Evolutionary conservation across 1,284 basidiomycete genomes (phyloP), one percentile per base, ranked within the genome.

Genomic region (Ceratobasidium sp.): DNA sequence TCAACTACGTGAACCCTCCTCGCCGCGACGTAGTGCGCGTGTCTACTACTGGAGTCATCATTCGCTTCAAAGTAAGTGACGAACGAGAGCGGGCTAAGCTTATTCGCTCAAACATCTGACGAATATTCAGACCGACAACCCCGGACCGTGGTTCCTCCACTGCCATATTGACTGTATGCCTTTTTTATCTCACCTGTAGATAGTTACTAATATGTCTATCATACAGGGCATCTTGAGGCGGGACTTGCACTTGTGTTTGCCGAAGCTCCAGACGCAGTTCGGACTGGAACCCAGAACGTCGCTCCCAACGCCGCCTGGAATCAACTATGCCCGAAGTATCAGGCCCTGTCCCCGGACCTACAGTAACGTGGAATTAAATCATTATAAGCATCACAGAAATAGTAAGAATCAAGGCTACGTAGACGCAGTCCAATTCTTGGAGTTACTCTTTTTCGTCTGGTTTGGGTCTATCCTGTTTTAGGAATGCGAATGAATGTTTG

Each of bases 141-240:
- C 81, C 0, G 84, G 85, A 1, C 81, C 84, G 33, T 87, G 86
- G 86, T 84, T 87, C 74, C 76, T 87, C 77, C 86, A 87, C 78
- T 87, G 86, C 85, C 86, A 65, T 73, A 83, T 81, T 63, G 42
- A 37, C 54, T 51, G 71, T 67, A 54, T 11, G 65, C 47, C n/a
- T n/a, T n/a, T n/a, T n/a, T n/a, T n/a, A n/a, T n/a, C n/a, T n/a
- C n/a, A n/a, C n/a, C n/a, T 15, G 28, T 7, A 31, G 17, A 6
- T 39, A 11, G 76, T 2, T 75, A 28, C 56, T 35, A 13, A 35
- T 23, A 6, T 8, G 8, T 1, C 37, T 35, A 15, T 23, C 3
- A 15, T 23, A 23, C 20, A 56, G 33, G 76, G 85, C 86, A 87
- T 81, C 79, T 88, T 2, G 83, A 85, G 75, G 79, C 67, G 20